Evolutionary conservation across 768 basidiomycete species (phyloP).

Genomic region (Kwoniella bestiolae): DNA sequence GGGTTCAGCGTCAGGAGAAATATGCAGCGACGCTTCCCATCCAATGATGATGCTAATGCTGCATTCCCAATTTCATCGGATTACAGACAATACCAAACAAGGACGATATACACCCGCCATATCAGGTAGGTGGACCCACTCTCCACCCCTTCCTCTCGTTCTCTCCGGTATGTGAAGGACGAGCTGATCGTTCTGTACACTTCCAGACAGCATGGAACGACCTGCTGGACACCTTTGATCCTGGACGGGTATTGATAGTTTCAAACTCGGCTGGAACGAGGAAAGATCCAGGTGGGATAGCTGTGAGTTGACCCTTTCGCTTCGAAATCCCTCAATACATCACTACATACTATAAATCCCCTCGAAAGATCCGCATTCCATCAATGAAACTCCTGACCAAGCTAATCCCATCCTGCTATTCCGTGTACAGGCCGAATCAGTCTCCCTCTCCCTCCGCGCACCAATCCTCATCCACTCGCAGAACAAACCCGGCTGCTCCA

Average conservation of each 20-base stretch:
- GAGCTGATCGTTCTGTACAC: neutral
- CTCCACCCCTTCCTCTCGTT: too few species aligned
- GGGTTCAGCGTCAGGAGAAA: constrained; percentile 53
- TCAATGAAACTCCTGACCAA: neutral
- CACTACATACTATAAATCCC: neutral
- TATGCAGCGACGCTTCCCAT: neutral
- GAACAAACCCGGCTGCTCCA: constrained; percentile 82
- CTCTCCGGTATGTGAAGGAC: neutral
- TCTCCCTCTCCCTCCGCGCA: constrained; percentile 72
- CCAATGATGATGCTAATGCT: neutral
- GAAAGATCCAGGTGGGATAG: constrained; percentile 73
- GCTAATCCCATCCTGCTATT: neutral
- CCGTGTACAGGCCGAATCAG: constrained; percentile 76
- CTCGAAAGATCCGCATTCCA: neutral
- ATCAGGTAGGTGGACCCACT: constrained; percentile 65
- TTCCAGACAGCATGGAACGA: constrained; percentile 66
- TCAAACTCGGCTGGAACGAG: constrained; percentile 89
- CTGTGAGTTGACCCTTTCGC: constrained; percentile 64
- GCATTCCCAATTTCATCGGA: neutral
- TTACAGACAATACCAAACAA: constrained; percentile 76
- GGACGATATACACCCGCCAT: constrained; percentile 76
- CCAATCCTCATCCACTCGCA: constrained; percentile 79
- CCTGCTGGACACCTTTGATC: constrained; percentile 73
- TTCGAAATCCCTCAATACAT: neutral
- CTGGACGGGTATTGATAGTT: constrained; percentile 81